Evolutionary conservation across 345 rosid species (phyloP).

Genomic region (Camelina hispida): DNA sequence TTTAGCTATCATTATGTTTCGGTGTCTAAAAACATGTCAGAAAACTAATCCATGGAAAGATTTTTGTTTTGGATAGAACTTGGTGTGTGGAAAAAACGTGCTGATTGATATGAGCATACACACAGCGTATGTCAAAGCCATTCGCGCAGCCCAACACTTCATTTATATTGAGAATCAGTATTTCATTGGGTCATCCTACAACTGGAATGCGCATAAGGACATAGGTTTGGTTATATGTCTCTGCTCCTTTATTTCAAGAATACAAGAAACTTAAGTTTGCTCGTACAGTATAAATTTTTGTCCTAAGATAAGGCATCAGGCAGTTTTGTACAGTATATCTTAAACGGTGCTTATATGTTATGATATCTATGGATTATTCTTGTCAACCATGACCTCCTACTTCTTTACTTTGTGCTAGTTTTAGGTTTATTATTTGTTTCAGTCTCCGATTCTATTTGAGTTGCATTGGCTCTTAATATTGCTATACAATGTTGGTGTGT

Average conservation of each 20-base stretch:
- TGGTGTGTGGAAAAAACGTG: constrained; percentile 83
- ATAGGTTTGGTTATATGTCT: constrained; percentile 53
- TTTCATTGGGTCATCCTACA: constrained; percentile 89
- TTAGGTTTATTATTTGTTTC: not conserved
- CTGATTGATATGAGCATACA: constrained; percentile 92
- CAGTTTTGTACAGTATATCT: not conserved
- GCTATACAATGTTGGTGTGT: constrained; percentile 32
- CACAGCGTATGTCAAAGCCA: constrained; percentile 83
- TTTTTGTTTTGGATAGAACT: constrained; percentile 56
- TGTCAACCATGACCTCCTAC: constrained; percentile 11
- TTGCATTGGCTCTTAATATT: constrained; percentile 19
- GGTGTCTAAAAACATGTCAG: constrained; percentile 6
- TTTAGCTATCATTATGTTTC: constrained; percentile 24
- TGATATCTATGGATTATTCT: not conserved
- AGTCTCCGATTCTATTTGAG: not conserved
- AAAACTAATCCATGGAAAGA: constrained; percentile 14
- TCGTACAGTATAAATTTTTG: not conserved
- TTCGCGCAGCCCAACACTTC: constrained; percentile 85
- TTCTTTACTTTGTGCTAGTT: constrained; percentile 15
- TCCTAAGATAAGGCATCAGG: constrained; percentile 10
- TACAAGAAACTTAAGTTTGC: not conserved
- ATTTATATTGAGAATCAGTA: constrained; percentile 91
- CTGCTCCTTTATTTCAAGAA: constrained; percentile 19
- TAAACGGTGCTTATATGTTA: constrained; percentile 16
- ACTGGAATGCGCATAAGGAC: constrained; percentile 76